These are phyloP conservation scores for Colletotrichum karsti DNA, from an alignment of 2,329 filamentous ascomycete genomes.

Conservation along the genomic window DNA sequence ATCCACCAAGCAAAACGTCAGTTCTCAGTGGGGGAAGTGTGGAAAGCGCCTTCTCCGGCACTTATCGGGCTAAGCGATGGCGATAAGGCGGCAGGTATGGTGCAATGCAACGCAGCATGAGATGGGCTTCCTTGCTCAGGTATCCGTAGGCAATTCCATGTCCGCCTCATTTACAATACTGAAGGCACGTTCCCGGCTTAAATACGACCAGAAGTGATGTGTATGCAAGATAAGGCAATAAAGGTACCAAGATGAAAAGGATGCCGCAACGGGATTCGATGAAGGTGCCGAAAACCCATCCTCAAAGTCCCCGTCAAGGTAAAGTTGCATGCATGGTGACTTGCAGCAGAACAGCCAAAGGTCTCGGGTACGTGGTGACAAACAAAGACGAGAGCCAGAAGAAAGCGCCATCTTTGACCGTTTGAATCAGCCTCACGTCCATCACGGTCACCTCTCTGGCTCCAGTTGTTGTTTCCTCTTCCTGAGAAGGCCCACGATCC, in stretches of 20 bases:
- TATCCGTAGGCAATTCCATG: neutral
- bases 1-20: conserved; percentile 16
- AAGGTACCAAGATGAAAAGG: too few relatives aligned
- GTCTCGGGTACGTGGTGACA: neutral
- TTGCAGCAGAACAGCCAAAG: conserved; percentile 5
- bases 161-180: conserved; percentile 7
- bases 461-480: neutral
- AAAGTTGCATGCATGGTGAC: neutral
- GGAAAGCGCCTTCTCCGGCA: conserved; percentile 13
- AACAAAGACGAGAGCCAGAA: neutral
- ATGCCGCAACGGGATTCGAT: too few relatives aligned
- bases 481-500: neutral
- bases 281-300: neutral
- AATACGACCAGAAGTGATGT: neutral
- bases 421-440: neutral
- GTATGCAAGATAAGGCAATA: too few relatives aligned
- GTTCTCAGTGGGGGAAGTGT: neutral
- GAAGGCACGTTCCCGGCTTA: neutral
- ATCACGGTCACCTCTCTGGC: conserved; percentile 5
- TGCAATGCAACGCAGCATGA: conserved; percentile 17
- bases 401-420: neutral
- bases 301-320: neutral
- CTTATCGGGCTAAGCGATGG: conserved; percentile 3
- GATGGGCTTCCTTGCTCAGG: conserved; percentile 9
- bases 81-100: conserved; percentile 17